A percentile compares a stretch with the other conserved stretches of the same genome.
Conservation (phyloP, 306 rosid species). For the Castanea mollissima region DNA sequence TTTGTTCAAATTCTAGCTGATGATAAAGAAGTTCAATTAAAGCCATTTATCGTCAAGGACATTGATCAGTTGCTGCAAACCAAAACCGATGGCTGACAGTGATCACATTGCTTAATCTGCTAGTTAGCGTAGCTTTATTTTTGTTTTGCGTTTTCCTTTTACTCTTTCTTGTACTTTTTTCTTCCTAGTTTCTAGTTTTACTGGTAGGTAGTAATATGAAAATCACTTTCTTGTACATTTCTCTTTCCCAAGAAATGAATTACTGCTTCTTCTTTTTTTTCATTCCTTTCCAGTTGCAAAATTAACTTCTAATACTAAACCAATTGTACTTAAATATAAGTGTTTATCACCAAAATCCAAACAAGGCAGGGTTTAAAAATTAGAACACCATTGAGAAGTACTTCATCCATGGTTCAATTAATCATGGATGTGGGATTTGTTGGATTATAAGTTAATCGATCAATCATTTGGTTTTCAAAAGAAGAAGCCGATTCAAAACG, state of each 20-base stretch:
- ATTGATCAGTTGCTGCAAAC: constrained; percentile 17
- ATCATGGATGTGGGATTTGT: not conserved
- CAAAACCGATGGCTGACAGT: not conserved
- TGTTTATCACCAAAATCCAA: no score
- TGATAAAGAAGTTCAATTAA: constrained; percentile 6
- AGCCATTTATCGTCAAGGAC: constrained; percentile 14
- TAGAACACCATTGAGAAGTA: no score
- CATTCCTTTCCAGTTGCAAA: no score
- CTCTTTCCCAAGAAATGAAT: not conserved
- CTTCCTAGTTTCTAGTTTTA: not conserved
- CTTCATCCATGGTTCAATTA: not conserved
- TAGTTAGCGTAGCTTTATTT: not conserved
- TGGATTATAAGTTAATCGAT: not conserved
- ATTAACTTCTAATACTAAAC: no score
- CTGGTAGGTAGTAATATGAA: not conserved
- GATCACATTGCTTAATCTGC: no score
- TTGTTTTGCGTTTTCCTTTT: not conserved
- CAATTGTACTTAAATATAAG: no score
- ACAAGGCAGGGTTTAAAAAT: no score
- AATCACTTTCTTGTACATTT: not conserved
- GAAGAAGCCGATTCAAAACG: no score
- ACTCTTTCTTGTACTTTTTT: not conserved
- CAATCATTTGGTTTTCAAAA: not conserved
- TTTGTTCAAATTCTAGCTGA: constrained; percentile 24
- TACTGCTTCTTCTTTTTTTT: no score